phyloP scores from a whole-genome alignment of 202 grass and related monocot species.

The Setaria italica region DNA sequence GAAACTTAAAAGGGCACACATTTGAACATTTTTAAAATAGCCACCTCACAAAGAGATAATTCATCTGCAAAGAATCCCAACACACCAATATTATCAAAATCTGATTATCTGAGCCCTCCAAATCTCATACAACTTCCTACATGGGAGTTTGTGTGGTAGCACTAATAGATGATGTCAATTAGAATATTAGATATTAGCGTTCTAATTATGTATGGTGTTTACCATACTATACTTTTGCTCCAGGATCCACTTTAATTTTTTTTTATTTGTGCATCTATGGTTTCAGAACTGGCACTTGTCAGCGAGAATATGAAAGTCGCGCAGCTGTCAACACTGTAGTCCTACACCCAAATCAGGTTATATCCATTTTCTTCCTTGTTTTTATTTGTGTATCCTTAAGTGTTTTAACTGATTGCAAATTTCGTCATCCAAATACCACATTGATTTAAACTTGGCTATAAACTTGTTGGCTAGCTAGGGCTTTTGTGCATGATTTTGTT shows the following conservation, averaged over 20 bases:
- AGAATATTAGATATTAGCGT: not conserved
- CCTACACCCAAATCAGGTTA: conserved; percentile 96
- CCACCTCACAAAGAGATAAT: not conserved
- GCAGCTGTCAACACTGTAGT: conserved; percentile 94
- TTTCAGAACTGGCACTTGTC: conserved; percentile 84
- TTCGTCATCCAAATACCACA: conserved; percentile 7
- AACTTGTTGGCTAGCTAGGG: conserved; percentile 33
- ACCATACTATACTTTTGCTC: conserved; percentile 8
- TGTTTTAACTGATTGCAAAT: not conserved
- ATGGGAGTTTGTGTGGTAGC: not conserved
- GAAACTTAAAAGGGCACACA: not conserved
- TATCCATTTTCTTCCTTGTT: conserved; percentile 6
- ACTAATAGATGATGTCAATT: not conserved
- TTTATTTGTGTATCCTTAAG: not conserved
- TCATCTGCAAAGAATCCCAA: not conserved
- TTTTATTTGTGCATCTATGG: conserved; percentile 35
- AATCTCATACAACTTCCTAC: not conserved
- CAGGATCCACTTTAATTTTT: conserved; percentile 7
- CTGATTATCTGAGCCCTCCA: not conserved
- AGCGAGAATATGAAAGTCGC: conserved; percentile 95
- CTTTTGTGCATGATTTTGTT: conserved; percentile 16
- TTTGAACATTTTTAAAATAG: not conserved
- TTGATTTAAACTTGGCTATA: conserved; percentile 10
- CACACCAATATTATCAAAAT: not conserved
- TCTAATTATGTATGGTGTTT: not conserved